Conservation (phyloP, 2,329 filamentous ascomycete genomes). For the Botrytis tulipae region DNA sequence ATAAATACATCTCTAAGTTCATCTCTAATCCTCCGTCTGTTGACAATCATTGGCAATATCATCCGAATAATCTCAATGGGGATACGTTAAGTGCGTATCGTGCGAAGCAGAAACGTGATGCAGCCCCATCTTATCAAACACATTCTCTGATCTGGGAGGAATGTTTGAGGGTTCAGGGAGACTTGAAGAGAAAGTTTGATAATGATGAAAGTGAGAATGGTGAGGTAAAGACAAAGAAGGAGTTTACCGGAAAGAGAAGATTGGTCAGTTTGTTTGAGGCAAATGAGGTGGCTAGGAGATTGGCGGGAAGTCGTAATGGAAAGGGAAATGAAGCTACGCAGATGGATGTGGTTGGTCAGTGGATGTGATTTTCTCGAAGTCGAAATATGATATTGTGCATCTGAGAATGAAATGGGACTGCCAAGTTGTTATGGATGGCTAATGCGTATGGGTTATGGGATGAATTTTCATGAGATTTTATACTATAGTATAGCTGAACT, state of each 20-base stretch:
- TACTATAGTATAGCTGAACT: background rate
- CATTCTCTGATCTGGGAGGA: constrained; percentile 13
- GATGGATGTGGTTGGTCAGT: background rate
- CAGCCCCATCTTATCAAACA: background rate
- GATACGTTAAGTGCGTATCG: background rate
- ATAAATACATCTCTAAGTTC: constrained; percentile 46
- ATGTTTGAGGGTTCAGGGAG: constrained; percentile 17
- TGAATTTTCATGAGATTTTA: background rate
- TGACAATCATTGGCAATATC: constrained; percentile 33
- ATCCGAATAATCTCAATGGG: background rate
- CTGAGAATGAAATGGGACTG: background rate
- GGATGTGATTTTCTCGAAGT: background rate
- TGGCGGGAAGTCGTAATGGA: constrained; percentile 22
- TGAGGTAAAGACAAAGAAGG: constrained; percentile 29
- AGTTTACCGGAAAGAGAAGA: constrained; percentile 45
- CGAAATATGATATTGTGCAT: background rate
- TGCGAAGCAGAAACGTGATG: background rate
- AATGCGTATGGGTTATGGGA: background rate
- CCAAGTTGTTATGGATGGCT: background rate
- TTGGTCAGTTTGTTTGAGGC: constrained; percentile 58
- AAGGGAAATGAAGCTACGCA: too few relatives aligned
- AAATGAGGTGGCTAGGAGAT: constrained; percentile 57
- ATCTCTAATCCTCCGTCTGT: constrained; percentile 23
- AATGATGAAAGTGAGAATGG: constrained; percentile 21
- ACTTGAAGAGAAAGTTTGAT: constrained; percentile 5